A percentile compares a stretch with the other conserved stretches of the same genome.
Evolutionary conservation across 176 grass and related monocot species (phyloP).

Genomic region (Lolium rigidum): DNA sequence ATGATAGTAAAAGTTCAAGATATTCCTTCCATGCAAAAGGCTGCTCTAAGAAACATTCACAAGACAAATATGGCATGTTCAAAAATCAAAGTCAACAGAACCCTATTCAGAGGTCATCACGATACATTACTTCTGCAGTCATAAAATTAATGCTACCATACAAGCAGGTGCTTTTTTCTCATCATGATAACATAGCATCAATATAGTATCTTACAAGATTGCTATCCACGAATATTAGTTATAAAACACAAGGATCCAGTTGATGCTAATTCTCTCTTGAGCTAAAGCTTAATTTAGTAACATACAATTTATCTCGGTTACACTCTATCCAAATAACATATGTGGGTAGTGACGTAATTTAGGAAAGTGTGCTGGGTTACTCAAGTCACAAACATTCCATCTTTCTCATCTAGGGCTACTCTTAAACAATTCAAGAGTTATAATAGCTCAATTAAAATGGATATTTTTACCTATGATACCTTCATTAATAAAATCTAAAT

Average conservation of each 20-base stretch:
- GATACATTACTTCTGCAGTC: not conserved
- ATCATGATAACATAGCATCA: not conserved
- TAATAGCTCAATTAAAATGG: not conserved
- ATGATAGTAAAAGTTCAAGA: not conserved
- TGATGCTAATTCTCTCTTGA: not conserved
- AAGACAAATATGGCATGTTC: not conserved
- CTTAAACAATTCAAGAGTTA: not conserved
- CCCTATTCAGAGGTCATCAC: not conserved
- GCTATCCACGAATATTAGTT: not conserved
- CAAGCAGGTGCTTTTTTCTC: not conserved
- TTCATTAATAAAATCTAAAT: conserved; percentile 13
- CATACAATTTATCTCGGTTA: not conserved
- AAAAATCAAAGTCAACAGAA: not conserved
- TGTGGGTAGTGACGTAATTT: not conserved
- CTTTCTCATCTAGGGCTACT: not conserved
- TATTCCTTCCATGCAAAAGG: not conserved
- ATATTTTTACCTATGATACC: not conserved
- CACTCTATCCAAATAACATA: not conserved
- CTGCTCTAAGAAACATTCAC: not conserved
- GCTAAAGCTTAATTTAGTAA: conserved; percentile 1
- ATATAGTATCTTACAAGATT: conserved; percentile 16
- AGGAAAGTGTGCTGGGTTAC: not conserved
- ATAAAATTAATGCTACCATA: not conserved
- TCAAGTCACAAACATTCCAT: not conserved
- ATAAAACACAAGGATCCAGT: not conserved